Base-by-base conservation (phyloP, 2,329 filamentous ascomycete genomes). In the Fusarium dimerum region DNA sequence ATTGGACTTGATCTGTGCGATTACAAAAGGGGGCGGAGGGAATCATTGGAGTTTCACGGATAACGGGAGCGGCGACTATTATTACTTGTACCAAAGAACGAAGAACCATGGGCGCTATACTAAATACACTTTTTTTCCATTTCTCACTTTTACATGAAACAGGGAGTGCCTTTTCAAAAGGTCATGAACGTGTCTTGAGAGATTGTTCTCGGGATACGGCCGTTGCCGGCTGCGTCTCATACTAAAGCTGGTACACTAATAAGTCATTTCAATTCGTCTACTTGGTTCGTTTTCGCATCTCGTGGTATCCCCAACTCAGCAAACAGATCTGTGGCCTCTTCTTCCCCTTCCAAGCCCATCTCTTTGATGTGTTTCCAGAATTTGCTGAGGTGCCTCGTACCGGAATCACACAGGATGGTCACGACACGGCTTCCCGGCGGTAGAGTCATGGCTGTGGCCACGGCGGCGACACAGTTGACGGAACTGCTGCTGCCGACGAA, bases 401-500 rank as follows among this genome's bases (percentile, higher is more conserved):
- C 88, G n/a, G 83, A 85, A 73, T 95, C 90, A 70, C 90, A 94
- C 8, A 94, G 74, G n/a, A 95, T 78, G 0, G 90, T 94, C n/a
- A 92, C 89, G 40, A 95, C 83, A 32, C 78, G 80, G 53, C 87
- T 88, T 13, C 78, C 81, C 48, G 73, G 68, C 5, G 83, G 82
- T 55, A 92, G 73, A 40, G 76, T 75, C 67, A 86, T 79, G 26
- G 89, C 89, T 5, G 87, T 79, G 46, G 80, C 80, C 10, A 89
- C 86, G 18, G 90, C 88, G 5, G 89, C 90, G 40, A 90, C 88
- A 79, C 92, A 96, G 71, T 99, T 99, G 47, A 99, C 93, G n/a
- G 92, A 89, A 71, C 89, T 96, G 70, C 91, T 96, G 70, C 92
- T 96, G 9, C 94, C 95, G 40, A 92, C 80, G 66, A 99, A 99